Base-by-base conservation (phyloP, 805 yeast genomes). In the Kuraishia piskuri region DNA sequence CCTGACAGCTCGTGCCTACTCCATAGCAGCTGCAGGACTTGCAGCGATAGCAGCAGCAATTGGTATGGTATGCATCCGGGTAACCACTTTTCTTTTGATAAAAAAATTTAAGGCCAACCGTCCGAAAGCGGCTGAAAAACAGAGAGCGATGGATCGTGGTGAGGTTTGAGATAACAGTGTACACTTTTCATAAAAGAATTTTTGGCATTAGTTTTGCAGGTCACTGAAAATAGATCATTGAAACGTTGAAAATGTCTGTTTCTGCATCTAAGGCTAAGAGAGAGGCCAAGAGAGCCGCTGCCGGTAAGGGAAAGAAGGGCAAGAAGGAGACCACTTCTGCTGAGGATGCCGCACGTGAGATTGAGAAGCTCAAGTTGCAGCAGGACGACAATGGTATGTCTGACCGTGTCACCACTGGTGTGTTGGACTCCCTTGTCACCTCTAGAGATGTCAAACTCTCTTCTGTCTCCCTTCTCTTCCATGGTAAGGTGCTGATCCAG, bases 351-450 rank as follows among this genome's bases (percentile, higher is more conserved):
- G 86, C 88, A 51, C 82, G 85, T 57, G 89, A 83, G 67, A 83
- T 94, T 65, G 87, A 84, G 57, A 85, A 89, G 72, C 78, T 92
- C 75, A 92, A 92, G 72, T 75, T 91, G 67, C 99, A 92, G 75
- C 86, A 87, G 68, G 99, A 92, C 72, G 84, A 88, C 68, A 85
- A 90, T 64, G 99, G 99, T 61, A 67, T 92, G 54, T 89, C 97
- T 49, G 99, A 92, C 72, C 88, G 99, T 78, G 99, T 92, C 60
- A 88, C 92, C 61, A 92, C 99, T 48, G 99, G 99, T 79, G 99
- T 94, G 49, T 77, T 94, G 67, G 91, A 86, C 55, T 88, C 96
- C 52, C 77, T 94, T 68, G 80, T 70, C 46, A 91, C 97, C 25
- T 90, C 97, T 19, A 84, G 97, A 72, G 99, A 94, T 84, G 75